These are phyloP conservation scores for Botrytis paeoniae DNA, from an alignment of 2,329 filamentous ascomycete genomes.

Conservation along the genomic window DNA sequence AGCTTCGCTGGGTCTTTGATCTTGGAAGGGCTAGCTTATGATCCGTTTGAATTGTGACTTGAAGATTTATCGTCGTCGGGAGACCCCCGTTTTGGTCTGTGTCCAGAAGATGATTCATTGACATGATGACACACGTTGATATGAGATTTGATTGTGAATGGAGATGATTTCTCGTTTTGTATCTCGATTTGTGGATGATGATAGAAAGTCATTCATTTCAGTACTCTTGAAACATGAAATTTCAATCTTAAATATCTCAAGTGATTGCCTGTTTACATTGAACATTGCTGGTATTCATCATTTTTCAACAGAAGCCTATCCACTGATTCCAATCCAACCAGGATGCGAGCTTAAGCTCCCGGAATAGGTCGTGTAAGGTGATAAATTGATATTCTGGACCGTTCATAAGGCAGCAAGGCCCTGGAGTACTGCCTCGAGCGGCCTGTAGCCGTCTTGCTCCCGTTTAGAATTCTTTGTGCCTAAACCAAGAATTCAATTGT, in stretches of 20 bases:
- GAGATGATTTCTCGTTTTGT: background rate
- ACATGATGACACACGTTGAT: background rate
- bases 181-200: background rate
- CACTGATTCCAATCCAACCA: background rate
- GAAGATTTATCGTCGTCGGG: background rate
- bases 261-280: background rate
- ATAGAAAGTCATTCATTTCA: background rate
- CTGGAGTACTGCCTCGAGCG: background rate
- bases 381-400: background rate
- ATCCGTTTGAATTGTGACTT: background rate
- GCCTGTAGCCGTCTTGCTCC: background rate
- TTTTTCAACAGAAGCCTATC: background rate
- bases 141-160: background rate
- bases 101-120: background rate
- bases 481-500: background rate
- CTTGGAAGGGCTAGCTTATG: background rate
- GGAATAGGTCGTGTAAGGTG: background rate
- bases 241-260: background rate
- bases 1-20: no score
- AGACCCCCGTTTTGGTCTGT: background rate
- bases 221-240: background rate
- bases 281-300: background rate
- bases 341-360: background rate
- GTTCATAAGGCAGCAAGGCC: background rate
- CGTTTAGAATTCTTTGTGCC: background rate